Base-by-base conservation (phyloP, 495 filamentous ascomycete genomes). In the Podospora anserina region DNA sequence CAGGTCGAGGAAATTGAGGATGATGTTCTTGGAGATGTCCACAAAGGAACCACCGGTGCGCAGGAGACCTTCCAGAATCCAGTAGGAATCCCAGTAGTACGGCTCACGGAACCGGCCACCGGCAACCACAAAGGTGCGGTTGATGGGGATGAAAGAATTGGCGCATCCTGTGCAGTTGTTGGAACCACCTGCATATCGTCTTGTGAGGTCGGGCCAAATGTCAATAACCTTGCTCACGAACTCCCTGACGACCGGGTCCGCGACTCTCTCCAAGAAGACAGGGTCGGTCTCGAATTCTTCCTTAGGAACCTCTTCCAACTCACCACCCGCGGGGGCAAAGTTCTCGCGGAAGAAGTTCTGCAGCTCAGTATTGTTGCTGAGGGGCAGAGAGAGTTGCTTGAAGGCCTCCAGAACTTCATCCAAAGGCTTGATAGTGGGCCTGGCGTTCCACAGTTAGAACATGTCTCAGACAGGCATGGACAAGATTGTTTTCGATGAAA, bases 21-120 rank as follows among this genome's bases (percentile, higher is more conserved):
- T 82, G 55, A 80, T 85, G 73, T 85, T 82, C 63, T 76, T 78
- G 19, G 82, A 79, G 63, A 85, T 83, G 57, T 82, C 62, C 34
- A 74, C 78, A 66, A 83, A 85, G 54, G 79, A 73, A 30, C 82
- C 82, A 19, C 82, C 82, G 3, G 82, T 85, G 26, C 82, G 79
- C 13, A 85, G 71, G 27, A 85, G 74, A 15, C 82, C 82, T 71
- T 85, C 82, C 23, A 84, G 5, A 39, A 84, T 85, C 82, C 82
- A 85, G 71, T 79, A 85, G 64, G 81, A 82, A 69, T 85, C 82
- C 82, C 82, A 85, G 73, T 85, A 85, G 65, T 84, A 85, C 19
- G 81, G 78, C 69, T 85, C 82, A 62, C 82, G 78, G 70, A 85
- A 85, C 54, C 82, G 79, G 15, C 82, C 82, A 23, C 82, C 82